Evolutionary conservation across 192 early-diverging fungal genomes (phyloP).

Genomic region (Coemansia sp.): DNA sequence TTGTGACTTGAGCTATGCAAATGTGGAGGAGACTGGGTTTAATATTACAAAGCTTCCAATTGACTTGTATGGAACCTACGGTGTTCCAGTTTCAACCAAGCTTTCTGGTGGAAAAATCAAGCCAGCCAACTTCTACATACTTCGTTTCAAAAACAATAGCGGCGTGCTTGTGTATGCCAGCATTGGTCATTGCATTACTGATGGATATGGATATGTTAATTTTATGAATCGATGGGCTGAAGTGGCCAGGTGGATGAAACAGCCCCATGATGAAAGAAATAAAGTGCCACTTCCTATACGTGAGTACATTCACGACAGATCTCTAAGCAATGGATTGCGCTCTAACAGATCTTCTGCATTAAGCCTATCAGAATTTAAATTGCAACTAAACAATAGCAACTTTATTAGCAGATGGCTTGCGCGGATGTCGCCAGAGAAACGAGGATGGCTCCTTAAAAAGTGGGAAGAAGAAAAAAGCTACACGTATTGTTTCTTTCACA

Average conservation of each 20-base stretch:
- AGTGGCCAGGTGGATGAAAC: slow-evolving; percentile 7
- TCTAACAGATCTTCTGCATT: neutral
- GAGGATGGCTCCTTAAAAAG: neutral
- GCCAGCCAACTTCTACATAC: slow-evolving; percentile 1
- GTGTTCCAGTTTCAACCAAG: neutral
- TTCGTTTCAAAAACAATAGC: slow-evolving; percentile 22
- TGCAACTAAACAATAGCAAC: neutral
- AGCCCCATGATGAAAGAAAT: neutral
- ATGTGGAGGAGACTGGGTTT: slow-evolving; percentile 4
- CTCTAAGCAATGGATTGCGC: neutral
- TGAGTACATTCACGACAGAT: neutral
- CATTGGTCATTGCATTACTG: slow-evolving; percentile 21
- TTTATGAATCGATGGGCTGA: slow-evolving; percentile 34
- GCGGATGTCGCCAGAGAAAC: slow-evolving; percentile 19
- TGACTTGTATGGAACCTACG: neutral
- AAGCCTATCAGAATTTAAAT: too few relatives aligned
- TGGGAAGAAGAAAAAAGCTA: neutral
- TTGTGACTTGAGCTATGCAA: neutral
- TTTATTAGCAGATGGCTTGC: slow-evolving; percentile 2
- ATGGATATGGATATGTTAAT: slow-evolving; percentile 15
- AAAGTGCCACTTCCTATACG: neutral
- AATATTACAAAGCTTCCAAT: slow-evolving; percentile 8
- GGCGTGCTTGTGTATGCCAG: slow-evolving; percentile 23
- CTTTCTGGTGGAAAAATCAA: slow-evolving; percentile 8
- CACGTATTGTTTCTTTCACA: slow-evolving; percentile 6